Conservation (phyloP, 768 basidiomycete genomes). For the Amanita thiersii region DNA sequence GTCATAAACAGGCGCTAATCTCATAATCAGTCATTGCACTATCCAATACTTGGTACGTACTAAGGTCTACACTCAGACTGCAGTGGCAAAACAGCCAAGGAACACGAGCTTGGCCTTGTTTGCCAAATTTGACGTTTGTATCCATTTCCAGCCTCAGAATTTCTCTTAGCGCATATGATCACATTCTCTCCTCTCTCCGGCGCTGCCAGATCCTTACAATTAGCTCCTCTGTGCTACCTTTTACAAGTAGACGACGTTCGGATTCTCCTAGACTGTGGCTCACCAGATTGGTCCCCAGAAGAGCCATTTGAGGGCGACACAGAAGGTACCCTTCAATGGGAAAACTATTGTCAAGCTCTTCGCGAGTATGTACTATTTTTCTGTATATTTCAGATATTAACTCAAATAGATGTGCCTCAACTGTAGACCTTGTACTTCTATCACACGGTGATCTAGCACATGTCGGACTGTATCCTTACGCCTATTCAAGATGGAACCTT, state of each 20-base stretch:
- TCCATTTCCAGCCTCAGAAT: no score
- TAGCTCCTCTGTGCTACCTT: conserved; percentile 71
- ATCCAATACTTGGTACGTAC: no score
- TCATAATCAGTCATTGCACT: no score
- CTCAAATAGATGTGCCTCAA: conserved; percentile 56
- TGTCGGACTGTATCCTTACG: conserved; percentile 89
- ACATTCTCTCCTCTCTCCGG: conserved; percentile 90
- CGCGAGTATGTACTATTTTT: conserved; percentile 46
- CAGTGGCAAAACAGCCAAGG: no score
- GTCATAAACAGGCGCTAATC: no score
- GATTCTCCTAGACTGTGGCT: conserved; percentile 92
- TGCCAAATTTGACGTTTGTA: no score
- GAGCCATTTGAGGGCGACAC: conserved; percentile 19
- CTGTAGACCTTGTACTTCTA: conserved; percentile 83
- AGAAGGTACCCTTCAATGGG: conserved; percentile 36
- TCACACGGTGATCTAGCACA: conserved; percentile 91
- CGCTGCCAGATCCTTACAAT: conserved; percentile 58
- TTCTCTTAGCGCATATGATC: no score
- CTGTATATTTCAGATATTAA: conserved; percentile 7
- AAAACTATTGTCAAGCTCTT: conserved; percentile 57
- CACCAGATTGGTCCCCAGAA: conserved; percentile 79
- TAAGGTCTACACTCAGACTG: no score
- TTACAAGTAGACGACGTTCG: conserved; percentile 91
- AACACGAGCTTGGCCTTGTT: no score
- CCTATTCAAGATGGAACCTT: conserved; percentile 80